Evolutionary conservation across 2,329 filamentous ascomycete genomes (phyloP), one percentile per base, ranked within the genome.

Genomic region (Sclerotinia borealis): DNA sequence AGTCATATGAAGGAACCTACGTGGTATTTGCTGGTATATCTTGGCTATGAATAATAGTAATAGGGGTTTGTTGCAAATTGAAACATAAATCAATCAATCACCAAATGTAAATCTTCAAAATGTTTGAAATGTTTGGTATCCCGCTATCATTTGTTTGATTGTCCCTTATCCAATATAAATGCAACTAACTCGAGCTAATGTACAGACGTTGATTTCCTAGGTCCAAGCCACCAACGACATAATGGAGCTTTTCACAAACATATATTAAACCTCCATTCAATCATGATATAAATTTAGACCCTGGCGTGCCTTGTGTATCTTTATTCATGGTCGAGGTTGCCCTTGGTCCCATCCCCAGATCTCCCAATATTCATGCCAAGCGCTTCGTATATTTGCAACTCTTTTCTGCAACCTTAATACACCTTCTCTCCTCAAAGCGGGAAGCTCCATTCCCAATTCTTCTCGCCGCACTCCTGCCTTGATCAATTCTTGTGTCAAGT

Each of bases 331-430:
- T 29, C 31, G 43, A 50, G 56, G 56, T 59, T 61, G 60, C 3
- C 63, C 59, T 39, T 36, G 25, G 11, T 64, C 49, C 51, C 43
- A 43, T n/a, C 69, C 71, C 71, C 70, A 73, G 34, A 72, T 66
- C 11, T 62, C 70, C 69, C 69, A 73, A 61, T 70, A 65, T 41
- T 59, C 49, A 45, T 63, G 48, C 69, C 69, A 72, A 17, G 64
- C 68, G 27, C 63, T 56, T n/a, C 64, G 36, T 29, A 67, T 64
- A 34, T 65, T 65, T 22, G 61, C 39, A 52, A 69, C 65, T 37
- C 61, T 59, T 10, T 47, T 49, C 49, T 54, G 39, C 9, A 67
- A 55, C 7, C 63, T 63, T 31, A 64, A 41, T 11, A 48, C 27
- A 11, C 63, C 39, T 59, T 63, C 65, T 48, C 52, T 54, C 55